phyloP scores from a whole-genome alignment of 257 asterid genomes.

The Vinca minor region DNA sequence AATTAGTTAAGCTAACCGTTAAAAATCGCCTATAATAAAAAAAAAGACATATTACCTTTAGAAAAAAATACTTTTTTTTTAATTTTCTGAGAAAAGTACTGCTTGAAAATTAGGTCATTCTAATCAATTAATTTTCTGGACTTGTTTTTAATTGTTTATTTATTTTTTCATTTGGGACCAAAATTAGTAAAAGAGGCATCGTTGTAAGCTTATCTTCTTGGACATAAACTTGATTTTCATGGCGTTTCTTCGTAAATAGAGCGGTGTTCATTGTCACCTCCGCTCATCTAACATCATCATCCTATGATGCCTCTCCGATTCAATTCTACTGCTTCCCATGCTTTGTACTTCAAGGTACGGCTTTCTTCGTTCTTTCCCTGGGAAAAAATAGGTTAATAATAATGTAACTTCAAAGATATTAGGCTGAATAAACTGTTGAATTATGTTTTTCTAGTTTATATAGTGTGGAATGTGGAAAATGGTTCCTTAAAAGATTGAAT shows the following conservation, averaged over 20 bases:
- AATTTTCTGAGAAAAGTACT: too few species aligned
- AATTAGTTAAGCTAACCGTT: too few species aligned
- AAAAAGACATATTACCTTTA: too few species aligned
- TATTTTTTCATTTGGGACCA: too few species aligned
- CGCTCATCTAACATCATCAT: background rate
- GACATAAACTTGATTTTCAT: background rate
- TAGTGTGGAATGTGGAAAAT: background rate
- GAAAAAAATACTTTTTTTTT: too few species aligned
- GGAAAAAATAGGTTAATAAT: background rate
- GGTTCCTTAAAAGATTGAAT: background rate
- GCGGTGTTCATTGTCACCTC: too few species aligned
- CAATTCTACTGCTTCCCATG: conserved; percentile 35
- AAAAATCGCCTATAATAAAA: too few species aligned
- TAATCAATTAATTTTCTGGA: too few species aligned
- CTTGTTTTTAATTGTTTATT: too few species aligned
- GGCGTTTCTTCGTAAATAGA: background rate
- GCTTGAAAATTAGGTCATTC: too few species aligned
- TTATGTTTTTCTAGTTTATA: background rate
- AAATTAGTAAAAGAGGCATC: too few species aligned
- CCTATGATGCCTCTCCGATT: conserved; percentile 46
- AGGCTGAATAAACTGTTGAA: background rate
- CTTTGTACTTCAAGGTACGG: conserved; percentile 30
- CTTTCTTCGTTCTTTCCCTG: background rate
- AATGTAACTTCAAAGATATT: background rate
- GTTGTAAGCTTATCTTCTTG: background rate